Evolutionary conservation across 2,329 filamentous ascomycete genomes (phyloP), one percentile per base, ranked within the genome.

Genomic region (Tolypocladium nubicola): DNA sequence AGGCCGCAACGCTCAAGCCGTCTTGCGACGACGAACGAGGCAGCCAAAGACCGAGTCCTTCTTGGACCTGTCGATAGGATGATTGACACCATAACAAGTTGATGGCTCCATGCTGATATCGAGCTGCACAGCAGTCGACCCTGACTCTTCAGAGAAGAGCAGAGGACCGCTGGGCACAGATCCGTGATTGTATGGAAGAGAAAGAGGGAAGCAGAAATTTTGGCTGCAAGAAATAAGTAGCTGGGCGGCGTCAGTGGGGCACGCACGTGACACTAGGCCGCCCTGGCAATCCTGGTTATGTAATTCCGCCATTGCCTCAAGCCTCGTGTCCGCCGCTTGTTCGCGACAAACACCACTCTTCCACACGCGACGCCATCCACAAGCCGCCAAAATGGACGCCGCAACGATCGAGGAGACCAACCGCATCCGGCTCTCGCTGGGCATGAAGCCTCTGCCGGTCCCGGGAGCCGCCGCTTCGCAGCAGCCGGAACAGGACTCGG

Each of bases 1-100:
- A 71, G 75, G 76, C 76, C 76, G 77, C 81, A 79, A 81, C 83
- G 82, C 82, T 90, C 86, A 86, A 76, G 66, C 61, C 63, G 53
- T 62, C 79, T 80, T 79, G 74, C 76, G 65, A 76, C 71, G 75
- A 81, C 85, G 85, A 89, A 79, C 83, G 82, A 80, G 82, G 83
- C 80, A 79, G 76, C 76, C 74, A 74, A 73, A 77, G 76, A 73
- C 78, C 78, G 75, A 74, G 76, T 94, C 82, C 68, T 73, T 96
- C 87, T 95, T 73, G 89, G 87, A 94, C 86, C 89, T 94, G 91
- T 96, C 90, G 88, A 91, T 89, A 85, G 87, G 88, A 92, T 79
- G 75, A 90, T 88, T 85, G 81, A 88, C 87, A 91, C 84, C 88
- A 90, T 85, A 75, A 68, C 70, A 74, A 71, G 71, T 73, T 75